phyloP scores from a whole-genome alignment of 306 rosid species.

The Inga oerstediana region DNA sequence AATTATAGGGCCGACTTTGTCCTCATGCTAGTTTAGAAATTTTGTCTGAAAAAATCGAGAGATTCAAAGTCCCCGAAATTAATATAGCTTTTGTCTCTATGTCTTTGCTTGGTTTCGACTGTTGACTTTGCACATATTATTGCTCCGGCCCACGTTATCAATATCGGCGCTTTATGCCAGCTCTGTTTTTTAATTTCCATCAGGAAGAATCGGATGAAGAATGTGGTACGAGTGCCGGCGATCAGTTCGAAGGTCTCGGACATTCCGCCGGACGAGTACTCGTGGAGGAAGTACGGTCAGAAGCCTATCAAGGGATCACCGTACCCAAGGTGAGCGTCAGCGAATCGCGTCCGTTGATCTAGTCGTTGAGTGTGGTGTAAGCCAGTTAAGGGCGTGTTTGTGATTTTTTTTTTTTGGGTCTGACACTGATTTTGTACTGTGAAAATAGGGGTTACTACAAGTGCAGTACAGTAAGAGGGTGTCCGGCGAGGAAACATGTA shows the following conservation, averaged over 20 bases:
- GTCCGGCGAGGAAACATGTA: conserved; percentile 96
- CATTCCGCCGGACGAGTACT: conserved; percentile 87
- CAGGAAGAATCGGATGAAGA: conserved; percentile 87
- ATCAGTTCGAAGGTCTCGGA: conserved; percentile 83
- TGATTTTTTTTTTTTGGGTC: background rate
- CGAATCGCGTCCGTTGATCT: conserved; percentile 13
- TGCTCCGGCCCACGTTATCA: conserved; percentile 5
- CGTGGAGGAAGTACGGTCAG: conserved; percentile 97
- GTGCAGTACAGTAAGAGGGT: conserved; percentile 77
- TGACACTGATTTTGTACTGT: background rate
- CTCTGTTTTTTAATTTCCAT: background rate
- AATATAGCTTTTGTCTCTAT: conserved; percentile 9
- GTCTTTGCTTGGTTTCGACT: conserved; percentile 3
- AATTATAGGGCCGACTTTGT: conserved; percentile 17
- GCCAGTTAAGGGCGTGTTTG: background rate
- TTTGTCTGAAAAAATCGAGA: background rate
- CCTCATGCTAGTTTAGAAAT: background rate
- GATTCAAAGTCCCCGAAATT: conserved; percentile 21
- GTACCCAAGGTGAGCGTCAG: conserved; percentile 72
- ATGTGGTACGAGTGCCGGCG: conserved; percentile 75
- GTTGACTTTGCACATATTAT: conserved; percentile 16
- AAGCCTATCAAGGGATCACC: conserved; percentile 95
- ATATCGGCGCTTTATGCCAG: background rate
- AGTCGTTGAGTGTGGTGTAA: background rate
- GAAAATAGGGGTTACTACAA: conserved; percentile 73